Conservation (phyloP, 139 green algal species). For the Chlamydomonas sphaeroides region DNA sequence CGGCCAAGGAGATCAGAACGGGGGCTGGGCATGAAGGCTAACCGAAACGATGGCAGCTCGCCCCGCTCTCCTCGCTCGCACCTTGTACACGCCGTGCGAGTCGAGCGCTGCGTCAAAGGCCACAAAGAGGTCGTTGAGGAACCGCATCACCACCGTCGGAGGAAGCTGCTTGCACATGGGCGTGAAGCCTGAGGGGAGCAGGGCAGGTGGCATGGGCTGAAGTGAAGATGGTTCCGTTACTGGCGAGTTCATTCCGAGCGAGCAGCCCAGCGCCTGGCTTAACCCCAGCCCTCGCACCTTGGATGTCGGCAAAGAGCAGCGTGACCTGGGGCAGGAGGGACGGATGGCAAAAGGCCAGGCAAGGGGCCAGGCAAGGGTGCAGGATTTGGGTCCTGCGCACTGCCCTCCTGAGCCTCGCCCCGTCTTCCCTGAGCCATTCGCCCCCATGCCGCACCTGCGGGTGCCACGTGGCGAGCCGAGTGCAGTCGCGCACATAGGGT, state of each 20-base stretch:
- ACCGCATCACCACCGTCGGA: too few relatives aligned
- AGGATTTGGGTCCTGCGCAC: too few relatives aligned
- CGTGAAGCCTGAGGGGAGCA: too few relatives aligned
- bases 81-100: slow-evolving; percentile 17
- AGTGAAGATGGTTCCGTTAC: too few relatives aligned
- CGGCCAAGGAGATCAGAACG: too few relatives aligned
- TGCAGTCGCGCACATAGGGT: slow-evolving; percentile 23
- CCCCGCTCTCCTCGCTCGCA: neutral
- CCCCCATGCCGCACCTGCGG: neutral
- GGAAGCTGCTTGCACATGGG: too few relatives aligned
- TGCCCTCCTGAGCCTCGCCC: neutral
- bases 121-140: too few relatives aligned
- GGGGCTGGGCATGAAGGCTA: neutral
- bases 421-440: neutral
- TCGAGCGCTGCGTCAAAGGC: slow-evolving; percentile 21
- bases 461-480: slow-evolving; percentile 20
- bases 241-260: too few relatives aligned
- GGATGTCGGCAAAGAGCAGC: slow-evolving; percentile 14
- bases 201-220: too few relatives aligned
- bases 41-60: neutral
- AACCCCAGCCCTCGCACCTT: too few relatives aligned
- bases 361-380: too few relatives aligned
- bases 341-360: neutral
- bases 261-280: too few relatives aligned
- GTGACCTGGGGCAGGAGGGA: neutral